Evolutionary conservation across 2,329 filamentous ascomycete genomes (phyloP), one percentile per base, ranked within the genome.

Genomic region (Colletotrichum eleusines): DNA sequence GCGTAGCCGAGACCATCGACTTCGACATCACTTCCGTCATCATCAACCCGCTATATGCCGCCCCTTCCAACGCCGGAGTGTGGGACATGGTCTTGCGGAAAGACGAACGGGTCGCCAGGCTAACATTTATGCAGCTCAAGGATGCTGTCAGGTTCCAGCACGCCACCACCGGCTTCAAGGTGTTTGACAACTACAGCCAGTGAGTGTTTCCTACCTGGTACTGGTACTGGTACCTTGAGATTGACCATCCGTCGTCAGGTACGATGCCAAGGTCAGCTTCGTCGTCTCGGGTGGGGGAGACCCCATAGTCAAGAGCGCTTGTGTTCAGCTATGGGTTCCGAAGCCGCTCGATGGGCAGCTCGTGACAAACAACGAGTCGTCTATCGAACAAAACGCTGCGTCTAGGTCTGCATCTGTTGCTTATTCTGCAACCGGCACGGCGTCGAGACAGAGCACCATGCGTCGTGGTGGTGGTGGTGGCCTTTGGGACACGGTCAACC

Each of bases 131-230:
- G 1, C 70, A 73, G 7, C 71, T 74, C 26, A 75, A 74, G 18
- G 75, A 79, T 42, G 72, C 77, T 26, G 64, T 80, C 2, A 77
- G 75, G 54, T 80, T 80, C 26, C 79, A 80, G 42, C 79, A 80
- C 55, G 78, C 76, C 3, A 62, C 80, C 12, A 80, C 77, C 7
- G 78, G 78, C 0, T 80, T 77, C 67, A 80, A 78, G 55, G 74
- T 75, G 0, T 80, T 74, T 71, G 75, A 74, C 5, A 73, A 66
- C 20, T 78, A 77, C 33, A 74, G 71, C 1, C 76, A 79, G 70
- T 79, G 75, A 31, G 62, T 51, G 14, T 31, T 35, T 26, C 60
- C 23, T n/a, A n/a, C 14, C 23, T 9, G 9, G 16, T n/a, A n/a
- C 31, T 26, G n/a, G n/a, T n/a, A n/a, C 12, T 11, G 11, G 28